phyloP scores from a whole-genome alignment of 169 alveolate genomes.

The Eimeria tenella region DNA sequence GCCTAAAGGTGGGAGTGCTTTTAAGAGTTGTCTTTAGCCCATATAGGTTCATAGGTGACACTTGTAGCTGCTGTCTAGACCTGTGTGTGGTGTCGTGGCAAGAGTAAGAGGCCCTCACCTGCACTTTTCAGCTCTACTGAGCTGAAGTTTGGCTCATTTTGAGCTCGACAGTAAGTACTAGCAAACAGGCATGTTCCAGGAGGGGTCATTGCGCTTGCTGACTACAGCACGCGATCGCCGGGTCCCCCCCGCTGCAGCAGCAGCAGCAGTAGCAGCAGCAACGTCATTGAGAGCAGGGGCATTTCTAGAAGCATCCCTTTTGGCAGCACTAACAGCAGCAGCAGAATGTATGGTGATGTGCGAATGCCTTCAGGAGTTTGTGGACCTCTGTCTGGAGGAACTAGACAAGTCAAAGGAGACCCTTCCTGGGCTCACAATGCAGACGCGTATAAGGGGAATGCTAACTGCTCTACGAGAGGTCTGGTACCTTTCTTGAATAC shows the following conservation, averaged over 20 bases:
- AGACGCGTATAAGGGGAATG: conserved; percentile 67
- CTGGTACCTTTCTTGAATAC: background rate
- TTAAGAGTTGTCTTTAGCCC: background rate
- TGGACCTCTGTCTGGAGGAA: conserved; percentile 37
- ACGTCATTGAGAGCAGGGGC: background rate
- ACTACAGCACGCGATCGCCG: background rate
- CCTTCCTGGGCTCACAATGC: conserved; percentile 79
- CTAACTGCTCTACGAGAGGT: conserved; percentile 81
- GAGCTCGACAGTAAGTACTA: background rate
- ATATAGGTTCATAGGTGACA: too few relatives aligned
- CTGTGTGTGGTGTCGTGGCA: too few relatives aligned
- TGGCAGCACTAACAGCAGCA: background rate
- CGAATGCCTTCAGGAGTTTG: conserved; percentile 18
- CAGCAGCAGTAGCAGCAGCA: background rate
- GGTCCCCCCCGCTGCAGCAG: background rate
- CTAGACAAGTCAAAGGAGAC: conserved; percentile 35
- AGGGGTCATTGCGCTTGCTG: background rate
- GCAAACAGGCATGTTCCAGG: background rate
- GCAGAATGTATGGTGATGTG: background rate
- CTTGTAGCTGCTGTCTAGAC: too few relatives aligned
- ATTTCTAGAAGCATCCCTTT: too few relatives aligned
- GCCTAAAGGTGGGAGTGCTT: background rate
- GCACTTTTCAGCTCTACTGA: too few relatives aligned
- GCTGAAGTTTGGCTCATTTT: too few relatives aligned
- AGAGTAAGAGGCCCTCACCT: too few relatives aligned